Conservation (phyloP, 352 stramenopile genomes). For the Blastocystis sp. region DNA sequence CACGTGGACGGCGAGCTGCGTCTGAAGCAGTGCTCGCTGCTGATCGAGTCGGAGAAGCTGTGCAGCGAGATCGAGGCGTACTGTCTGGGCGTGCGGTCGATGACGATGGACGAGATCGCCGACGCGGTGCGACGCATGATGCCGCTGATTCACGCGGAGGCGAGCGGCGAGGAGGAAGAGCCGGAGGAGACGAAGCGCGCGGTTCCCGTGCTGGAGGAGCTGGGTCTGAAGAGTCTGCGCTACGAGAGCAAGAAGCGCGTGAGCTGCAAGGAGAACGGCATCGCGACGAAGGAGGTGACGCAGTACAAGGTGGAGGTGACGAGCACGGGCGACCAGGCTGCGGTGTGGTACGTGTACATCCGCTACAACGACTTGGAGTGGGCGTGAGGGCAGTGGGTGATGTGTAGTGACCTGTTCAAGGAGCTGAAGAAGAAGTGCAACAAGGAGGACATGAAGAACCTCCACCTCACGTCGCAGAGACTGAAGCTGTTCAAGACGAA, state of each 20-base stretch:
- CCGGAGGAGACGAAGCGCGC: background rate
- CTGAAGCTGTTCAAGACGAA: conserved; percentile 64
- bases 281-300: conserved; percentile 41
- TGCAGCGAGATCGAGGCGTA: conserved; percentile 12
- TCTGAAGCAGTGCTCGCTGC: conserved; percentile 23
- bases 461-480: conserved; percentile 43
- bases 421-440: conserved; percentile 58
- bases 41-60: conserved; percentile 58
- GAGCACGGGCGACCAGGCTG: conserved; percentile 1
- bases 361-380: conserved; percentile 57
- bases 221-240: conserved; percentile 29
- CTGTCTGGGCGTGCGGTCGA: background rate
- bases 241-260: conserved; percentile 26
- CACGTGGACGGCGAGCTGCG: conserved; percentile 52
- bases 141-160: conserved; percentile 26
- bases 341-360: conserved; percentile 54
- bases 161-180: background rate
- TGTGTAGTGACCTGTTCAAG: conserved; percentile 47
- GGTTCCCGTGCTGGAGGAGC: background rate
- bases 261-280: background rate
- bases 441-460: conserved; percentile 66
- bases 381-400: background rate
- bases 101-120: conserved; percentile 57
- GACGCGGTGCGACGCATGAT: conserved; percentile 54
- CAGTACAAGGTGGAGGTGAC: conserved; percentile 40